Percentiles rank a stretch among this genome's conserved stretches.
Conservation (phyloP, 1,139 yeast species). For the Oligophagozyma castellii region DNA sequence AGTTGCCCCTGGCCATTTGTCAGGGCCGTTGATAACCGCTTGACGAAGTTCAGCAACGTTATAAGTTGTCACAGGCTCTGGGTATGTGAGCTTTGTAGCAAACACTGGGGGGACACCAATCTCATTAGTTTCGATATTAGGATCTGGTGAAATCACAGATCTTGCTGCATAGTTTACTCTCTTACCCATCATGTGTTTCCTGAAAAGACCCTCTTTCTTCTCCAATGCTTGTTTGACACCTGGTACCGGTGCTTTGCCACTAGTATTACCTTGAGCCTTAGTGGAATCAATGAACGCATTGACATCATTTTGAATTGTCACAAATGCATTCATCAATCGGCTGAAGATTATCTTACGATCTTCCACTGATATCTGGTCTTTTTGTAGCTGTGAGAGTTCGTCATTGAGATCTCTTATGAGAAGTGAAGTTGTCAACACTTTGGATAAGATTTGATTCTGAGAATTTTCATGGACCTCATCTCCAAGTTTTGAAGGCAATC, state of each 20-base stretch:
- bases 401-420: conserved; percentile 82
- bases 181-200: conserved; percentile 99
- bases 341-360: conserved; percentile 70
- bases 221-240: conserved; percentile 97
- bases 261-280: conserved; percentile 60
- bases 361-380: conserved; percentile 50
- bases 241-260: conserved; percentile 63
- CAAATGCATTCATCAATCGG: conserved; percentile 89
- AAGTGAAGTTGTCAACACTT: conserved; percentile 64
- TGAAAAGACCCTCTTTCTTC: conserved; percentile 95
- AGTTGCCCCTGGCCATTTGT: conserved; percentile 96
- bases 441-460: conserved; percentile 78
- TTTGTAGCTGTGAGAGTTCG: conserved; percentile 47
- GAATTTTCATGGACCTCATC: conserved; percentile 92
- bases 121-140: conserved; percentile 92
- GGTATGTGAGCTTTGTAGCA: conserved; percentile 88
- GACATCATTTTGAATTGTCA: conserved; percentile 87
- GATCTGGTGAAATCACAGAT: conserved; percentile 98
- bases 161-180: conserved; percentile 98
- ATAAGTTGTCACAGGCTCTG: conserved; percentile 95
- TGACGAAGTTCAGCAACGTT: conserved; percentile 83
- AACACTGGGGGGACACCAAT: conserved; percentile 99
- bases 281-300: conserved; percentile 89
- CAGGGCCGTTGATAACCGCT: conserved; percentile 96
- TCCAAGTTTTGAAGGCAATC: conserved; percentile 93